Base-by-base conservation (phyloP, 2,329 filamentous ascomycete species). In the Plenodomus biglobosus region DNA sequence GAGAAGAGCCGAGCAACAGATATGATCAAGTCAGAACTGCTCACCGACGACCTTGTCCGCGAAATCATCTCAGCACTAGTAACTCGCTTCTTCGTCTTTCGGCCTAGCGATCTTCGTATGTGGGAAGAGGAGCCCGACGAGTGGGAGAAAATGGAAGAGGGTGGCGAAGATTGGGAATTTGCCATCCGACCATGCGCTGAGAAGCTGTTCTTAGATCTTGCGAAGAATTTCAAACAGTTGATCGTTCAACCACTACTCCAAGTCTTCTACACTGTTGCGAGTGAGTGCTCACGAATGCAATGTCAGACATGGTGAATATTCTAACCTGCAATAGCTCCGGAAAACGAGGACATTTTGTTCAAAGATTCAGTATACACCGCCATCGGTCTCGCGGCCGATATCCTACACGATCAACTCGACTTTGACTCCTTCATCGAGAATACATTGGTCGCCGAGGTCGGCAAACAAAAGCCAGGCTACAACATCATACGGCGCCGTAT, bases 331-430 rank as follows among this genome's bases (percentile, higher is more conserved):
- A 15, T 45, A 81, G 78, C 72, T n/a, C 76, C 78, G 3, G 75
- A 82, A 10, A 84, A 84, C 52, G 78, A 79, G 36, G 85, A 94
- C 55, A 81, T 97, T 11, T 80, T 94, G 15, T 84, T 88, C 50
- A 97, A 96, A 68, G 94, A 99, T 68, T 92, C 92, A 0, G 85
- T 97, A 1, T 99, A 99, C 66, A 95, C 90, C 4, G 91, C 92
- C 10, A 86, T 99, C 75, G 92, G 92, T 2, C 79, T 96, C 42
- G 85, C 94, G 0, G 89, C 92, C 1, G 80, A 89, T 1, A 85
- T 92, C 34, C 76, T 97, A 15, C 80, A 86, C 50, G 77, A 85
- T 39, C 78, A 83, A 10, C 83, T 96, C 55, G 88, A 97, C 70
- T 97, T 97, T 73, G 87, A 95, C 65, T 70, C 79, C 1, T 88